Evolutionary conservation across 257 asterid genomes (phyloP), one percentile per base, ranked within the genome.

Genomic region (Primulina eburnea): DNA sequence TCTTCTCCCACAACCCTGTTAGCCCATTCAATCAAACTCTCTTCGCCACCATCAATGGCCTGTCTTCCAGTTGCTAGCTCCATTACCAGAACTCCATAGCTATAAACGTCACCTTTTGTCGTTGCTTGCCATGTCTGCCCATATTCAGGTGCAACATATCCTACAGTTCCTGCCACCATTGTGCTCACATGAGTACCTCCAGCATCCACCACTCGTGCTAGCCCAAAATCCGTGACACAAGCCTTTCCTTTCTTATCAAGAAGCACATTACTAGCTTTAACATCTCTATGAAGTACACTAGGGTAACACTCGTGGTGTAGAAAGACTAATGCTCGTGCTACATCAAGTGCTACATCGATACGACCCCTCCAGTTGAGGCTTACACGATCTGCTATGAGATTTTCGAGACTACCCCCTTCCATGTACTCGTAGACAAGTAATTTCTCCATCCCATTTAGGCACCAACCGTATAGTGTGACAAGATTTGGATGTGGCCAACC

Each of bases 401-500:
- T 86, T 70, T 87, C 91, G 14, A 87, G 69, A 79, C 82, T 86
- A n/a, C 99, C 99, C 0, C 99, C 99, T 65, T 85, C 95, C 97
- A 94, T 94, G 82, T 82, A 94, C 76, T 91, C 96, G 21, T 89
- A 94, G 33, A 94, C 97, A 8, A 94, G 72, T 34, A 94, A 52
- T 87, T 94, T 94, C 71, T 90, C 97, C 2, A 95, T 77, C 32
- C 96, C 95, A 4, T 85, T 79, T 0, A 91, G 88, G 34, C 95
- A 94, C 97, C 99, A 94, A 1, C 99, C 99, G 3, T 86, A 91
- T 1, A 94, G 88, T 5, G 83, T 72, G n/a, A 94, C 99, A 1
- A 94, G 85, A 78, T 94, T 94, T 2, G 99, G 99, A 73, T 94
- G 98, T 6, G 96, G 96, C 99, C 99, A 87, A 7, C 96, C 90